phyloP scores from a whole-genome alignment of 495 filamentous ascomycete genomes.

The Neurospora terricola region DNA sequence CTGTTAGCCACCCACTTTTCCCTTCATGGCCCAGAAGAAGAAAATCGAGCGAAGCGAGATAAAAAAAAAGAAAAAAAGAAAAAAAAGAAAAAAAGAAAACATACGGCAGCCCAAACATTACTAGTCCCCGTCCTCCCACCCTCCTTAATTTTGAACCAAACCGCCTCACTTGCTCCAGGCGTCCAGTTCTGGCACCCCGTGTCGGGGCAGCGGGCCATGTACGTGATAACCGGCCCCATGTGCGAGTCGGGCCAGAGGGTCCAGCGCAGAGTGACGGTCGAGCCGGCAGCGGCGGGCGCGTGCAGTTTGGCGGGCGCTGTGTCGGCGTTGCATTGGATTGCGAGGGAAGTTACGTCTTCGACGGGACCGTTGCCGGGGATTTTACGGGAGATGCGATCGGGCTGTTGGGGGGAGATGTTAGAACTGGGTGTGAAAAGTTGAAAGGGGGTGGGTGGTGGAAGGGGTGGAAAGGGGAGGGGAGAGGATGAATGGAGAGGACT shows the following conservation, averaged over 20 bases:
- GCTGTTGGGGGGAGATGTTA: conserved; percentile 1
- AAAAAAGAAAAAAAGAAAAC: background rate
- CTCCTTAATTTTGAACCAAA: conserved; percentile 57
- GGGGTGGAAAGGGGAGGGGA: background rate
- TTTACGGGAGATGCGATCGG: conserved; percentile 34
- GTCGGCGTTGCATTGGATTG: conserved; percentile 37
- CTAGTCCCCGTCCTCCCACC: conserved; percentile 42
- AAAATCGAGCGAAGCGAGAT: background rate
- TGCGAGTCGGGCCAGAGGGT: conserved; percentile 51
- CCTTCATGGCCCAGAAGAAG: too few relatives aligned
- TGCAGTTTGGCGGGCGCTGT: conserved; percentile 44
- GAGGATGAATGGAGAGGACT: background rate
- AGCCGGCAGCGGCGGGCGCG: conserved; percentile 44
- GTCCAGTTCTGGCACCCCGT: conserved; percentile 47
- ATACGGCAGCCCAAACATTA: conserved; percentile 18
- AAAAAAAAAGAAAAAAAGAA: background rate
- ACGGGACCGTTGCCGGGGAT: conserved; percentile 43
- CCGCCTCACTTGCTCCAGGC: conserved; percentile 29
- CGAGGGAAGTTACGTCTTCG: conserved; percentile 34
- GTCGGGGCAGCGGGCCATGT: conserved; percentile 54
- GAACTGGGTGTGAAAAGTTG: background rate
- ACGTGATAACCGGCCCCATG: conserved; percentile 57
- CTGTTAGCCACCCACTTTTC: too few relatives aligned
- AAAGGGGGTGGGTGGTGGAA: too few relatives aligned
- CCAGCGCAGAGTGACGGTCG: conserved; percentile 51